Conservation (phyloP, 2,329 filamentous ascomycete species). For the Aspergillus neotritici region DNA sequence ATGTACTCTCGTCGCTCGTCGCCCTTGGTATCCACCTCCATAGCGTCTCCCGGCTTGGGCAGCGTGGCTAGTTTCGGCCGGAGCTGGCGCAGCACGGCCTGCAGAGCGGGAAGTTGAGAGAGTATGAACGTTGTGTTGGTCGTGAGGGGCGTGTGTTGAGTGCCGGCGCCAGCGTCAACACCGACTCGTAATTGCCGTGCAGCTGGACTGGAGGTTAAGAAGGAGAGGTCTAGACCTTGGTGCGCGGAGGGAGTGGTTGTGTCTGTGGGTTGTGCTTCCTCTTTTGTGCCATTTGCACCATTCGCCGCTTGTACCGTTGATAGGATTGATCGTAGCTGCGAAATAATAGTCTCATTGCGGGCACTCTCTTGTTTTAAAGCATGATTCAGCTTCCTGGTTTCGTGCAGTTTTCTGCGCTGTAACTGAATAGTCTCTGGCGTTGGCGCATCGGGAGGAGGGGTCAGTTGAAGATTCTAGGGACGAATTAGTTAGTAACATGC, state of each 20-base stretch:
- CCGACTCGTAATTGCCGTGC: slow-evolving; percentile 45
- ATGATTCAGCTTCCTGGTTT: slow-evolving; percentile 69
- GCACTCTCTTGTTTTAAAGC: slow-evolving; percentile 64
- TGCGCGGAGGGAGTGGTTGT: slow-evolving; percentile 18
- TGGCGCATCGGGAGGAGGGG: slow-evolving; percentile 37
- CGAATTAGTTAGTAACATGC: background rate
- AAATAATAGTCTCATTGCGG: slow-evolving; percentile 66
- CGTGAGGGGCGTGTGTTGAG: slow-evolving; percentile 36
- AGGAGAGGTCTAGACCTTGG: slow-evolving; percentile 44
- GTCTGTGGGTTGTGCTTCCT: slow-evolving; percentile 9
- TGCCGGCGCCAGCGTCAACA: slow-evolving; percentile 29
- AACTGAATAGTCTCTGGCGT: slow-evolving; percentile 63
- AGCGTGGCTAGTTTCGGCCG: slow-evolving; percentile 56
- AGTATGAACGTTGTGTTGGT: slow-evolving; percentile 63
- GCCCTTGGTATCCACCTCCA: slow-evolving; percentile 51
- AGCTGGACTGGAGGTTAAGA: slow-evolving; percentile 49
- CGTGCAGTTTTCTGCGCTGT: slow-evolving; percentile 68
- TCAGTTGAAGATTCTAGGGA: slow-evolving; percentile 35
- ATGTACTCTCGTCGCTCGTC: slow-evolving; percentile 75
- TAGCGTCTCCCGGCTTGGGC: slow-evolving; percentile 29
- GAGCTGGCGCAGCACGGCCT: slow-evolving; percentile 62
- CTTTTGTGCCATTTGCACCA: slow-evolving; percentile 12
- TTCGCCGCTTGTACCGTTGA: slow-evolving; percentile 25
- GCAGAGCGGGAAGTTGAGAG: slow-evolving; percentile 74
- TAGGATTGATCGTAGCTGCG: slow-evolving; percentile 57